Percentiles rank a stretch among this genome's conserved stretches.
These are phyloP conservation scores for Monilinia polystroma DNA, from an alignment of 2,329 filamentous ascomycete species.

Conservation along the genomic window DNA sequence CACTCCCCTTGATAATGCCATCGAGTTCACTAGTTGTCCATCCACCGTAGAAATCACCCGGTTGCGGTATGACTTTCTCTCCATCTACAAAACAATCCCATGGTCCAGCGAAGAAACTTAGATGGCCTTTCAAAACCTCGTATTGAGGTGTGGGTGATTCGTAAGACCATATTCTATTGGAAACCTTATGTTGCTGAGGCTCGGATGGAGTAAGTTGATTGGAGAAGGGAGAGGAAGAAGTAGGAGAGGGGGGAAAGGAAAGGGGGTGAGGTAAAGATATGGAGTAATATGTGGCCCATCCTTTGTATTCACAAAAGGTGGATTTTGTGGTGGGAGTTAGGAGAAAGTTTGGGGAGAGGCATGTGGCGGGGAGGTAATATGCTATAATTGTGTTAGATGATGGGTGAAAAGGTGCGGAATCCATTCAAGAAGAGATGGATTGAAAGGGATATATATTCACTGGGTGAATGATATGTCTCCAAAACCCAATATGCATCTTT, in stretches of 20 bases:
- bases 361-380: slow-evolving; percentile 58
- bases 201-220: slow-evolving; percentile 1
- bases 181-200: slow-evolving; percentile 41
- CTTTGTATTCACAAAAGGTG: slow-evolving; percentile 60
- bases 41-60: slow-evolving; percentile 63
- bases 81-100: slow-evolving; percentile 64
- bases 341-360: slow-evolving; percentile 46
- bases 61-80: slow-evolving; percentile 58
- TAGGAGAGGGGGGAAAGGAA: slow-evolving; percentile 25
- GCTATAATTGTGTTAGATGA: slow-evolving; percentile 42
- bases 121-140: slow-evolving; percentile 52
- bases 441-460: slow-evolving; percentile 38
- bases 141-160: slow-evolving; percentile 53
- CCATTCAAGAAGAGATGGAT: background rate
- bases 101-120: slow-evolving; percentile 60
- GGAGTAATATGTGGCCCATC: slow-evolving; percentile 57
- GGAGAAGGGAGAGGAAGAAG: background rate
- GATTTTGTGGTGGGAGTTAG: slow-evolving; percentile 48
- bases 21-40: slow-evolving; percentile 62
- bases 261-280: slow-evolving; percentile 43
- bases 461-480: slow-evolving; percentile 62
- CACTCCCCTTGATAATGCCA: slow-evolving; percentile 49
- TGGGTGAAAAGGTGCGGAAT: background rate
- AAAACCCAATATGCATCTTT: slow-evolving; percentile 60
- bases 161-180: slow-evolving; percentile 59